phyloP scores from a whole-genome alignment of 331 rosid species.

The Quercus lobata region DNA sequence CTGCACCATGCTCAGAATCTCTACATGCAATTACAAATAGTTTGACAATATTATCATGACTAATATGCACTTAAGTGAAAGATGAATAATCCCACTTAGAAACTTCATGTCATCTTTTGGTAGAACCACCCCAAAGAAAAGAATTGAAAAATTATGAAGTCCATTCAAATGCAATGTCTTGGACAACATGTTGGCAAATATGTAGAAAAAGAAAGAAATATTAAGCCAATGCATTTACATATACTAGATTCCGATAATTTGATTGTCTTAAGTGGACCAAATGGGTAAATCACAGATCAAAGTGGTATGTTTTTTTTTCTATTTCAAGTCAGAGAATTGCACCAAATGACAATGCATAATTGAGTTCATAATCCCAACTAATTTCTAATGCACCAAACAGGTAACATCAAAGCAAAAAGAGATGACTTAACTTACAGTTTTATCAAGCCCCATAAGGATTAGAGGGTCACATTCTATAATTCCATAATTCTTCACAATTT shows the following conservation, averaged over 20 bases:
- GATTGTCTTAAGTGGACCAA: not conserved
- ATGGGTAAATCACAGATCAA: not conserved
- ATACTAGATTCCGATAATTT: not conserved
- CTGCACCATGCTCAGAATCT: too few relatives aligned
- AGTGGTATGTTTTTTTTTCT: not conserved
- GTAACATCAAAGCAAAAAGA: not conserved
- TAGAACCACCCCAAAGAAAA: not conserved
- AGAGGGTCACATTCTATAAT: constrained; percentile 72
- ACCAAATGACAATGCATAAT: not conserved
- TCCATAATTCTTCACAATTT: constrained; percentile 65
- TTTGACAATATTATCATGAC: not conserved
- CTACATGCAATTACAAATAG: not conserved
- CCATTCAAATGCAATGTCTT: not conserved
- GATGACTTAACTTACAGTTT: constrained; percentile 47
- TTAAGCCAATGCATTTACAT: not conserved
- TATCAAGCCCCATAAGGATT: constrained; percentile 69
- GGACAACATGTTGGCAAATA: not conserved
- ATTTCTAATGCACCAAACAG: constrained; percentile 10
- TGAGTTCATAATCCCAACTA: not conserved
- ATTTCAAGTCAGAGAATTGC: not conserved
- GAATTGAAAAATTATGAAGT: not conserved
- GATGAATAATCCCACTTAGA: constrained; percentile 7
- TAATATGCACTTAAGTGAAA: not conserved
- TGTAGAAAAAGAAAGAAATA: not conserved
- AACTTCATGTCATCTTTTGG: not conserved